Evolutionary conservation across 2,329 filamentous ascomycete species (phyloP).

Genomic region (Arthrobotrys pseudoclavata): DNA sequence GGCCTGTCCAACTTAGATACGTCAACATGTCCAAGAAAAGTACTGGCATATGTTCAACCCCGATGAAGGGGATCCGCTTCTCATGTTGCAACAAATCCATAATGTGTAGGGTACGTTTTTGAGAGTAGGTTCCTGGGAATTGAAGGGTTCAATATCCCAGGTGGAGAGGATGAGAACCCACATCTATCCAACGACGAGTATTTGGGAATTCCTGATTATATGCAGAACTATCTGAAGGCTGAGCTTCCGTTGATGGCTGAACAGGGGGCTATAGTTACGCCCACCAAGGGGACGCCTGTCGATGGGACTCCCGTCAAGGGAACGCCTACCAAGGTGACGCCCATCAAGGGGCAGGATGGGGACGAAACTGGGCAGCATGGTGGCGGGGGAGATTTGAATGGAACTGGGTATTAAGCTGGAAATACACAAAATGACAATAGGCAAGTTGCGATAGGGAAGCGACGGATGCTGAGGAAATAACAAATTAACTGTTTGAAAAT

Average conservation of each 20-base stretch:
- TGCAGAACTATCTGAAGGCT: neutral
- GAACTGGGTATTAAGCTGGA: no score
- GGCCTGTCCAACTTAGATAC: neutral
- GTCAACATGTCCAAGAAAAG: neutral
- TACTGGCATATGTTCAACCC: slow-evolving; percentile 12
- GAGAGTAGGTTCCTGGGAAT: neutral
- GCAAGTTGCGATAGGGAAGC: no score
- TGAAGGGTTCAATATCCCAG: neutral
- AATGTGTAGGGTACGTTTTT: neutral
- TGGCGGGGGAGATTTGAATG: no score
- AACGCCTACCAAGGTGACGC: no score
- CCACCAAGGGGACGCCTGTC: no score
- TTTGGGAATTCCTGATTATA: neutral
- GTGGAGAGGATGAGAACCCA: neutral
- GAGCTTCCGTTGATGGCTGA: neutral
- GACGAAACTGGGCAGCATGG: no score
- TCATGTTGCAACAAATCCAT: neutral
- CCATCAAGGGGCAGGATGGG: no score
- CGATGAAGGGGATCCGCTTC: neutral
- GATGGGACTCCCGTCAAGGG: no score
- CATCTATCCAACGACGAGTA: neutral
- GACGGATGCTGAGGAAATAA: no score
- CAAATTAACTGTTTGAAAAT: no score
- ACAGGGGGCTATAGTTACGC: neutral
- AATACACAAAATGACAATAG: no score